Base-by-base conservation (phyloP, 768 basidiomycete genomes). In the Chiua virens region DNA sequence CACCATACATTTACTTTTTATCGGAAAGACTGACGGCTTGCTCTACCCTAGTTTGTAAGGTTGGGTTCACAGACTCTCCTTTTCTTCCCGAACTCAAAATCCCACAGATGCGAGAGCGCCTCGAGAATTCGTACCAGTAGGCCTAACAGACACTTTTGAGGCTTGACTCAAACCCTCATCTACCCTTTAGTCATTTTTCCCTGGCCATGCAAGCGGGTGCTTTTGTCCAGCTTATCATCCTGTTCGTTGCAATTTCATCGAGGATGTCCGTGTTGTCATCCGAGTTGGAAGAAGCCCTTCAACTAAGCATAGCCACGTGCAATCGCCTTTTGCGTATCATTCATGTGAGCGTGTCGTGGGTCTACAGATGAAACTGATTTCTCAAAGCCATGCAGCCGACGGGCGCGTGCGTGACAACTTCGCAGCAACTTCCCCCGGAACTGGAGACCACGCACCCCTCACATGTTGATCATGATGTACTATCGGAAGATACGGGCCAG, bases 151-250 rank as follows among this genome's bases (percentile, higher is more conserved):
- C 46, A 11, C 13, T 41, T 35, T 1, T 32, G 8, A 5, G 4
- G 27, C 18, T 34, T 49, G 32, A 9, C 47, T 6, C 22, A n/a
- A 14, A 18, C 14, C 34, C 44, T 47, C 35, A 35, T 47, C 18
- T 43, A 35, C 22, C 30, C 39, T 43, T 8, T 54, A 92, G 89
- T 40, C 78, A 78, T 25, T 82, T 89, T 52, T 69, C 73, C 25
- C 72, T 83, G 22, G 78, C 80, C 30, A 79, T 92, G 75, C 86
- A 86, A 62, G 78, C 81, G 1, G 87, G 85, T 17, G 83, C 87
- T 17, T 92, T 92, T 60, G 72, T 87, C 13, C 85, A 86, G 54
- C 63, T 88, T 15, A 67, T 85, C n/a, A 61, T 92, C 41, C 71
- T 80, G 5, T 73, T 91, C 37, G 71, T 75, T 21, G 86, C 82